A percentile compares a stretch with the other conserved stretches of the same genome.
Evolutionary conservation across 257 asterid species (phyloP).

Genomic region (Gentiana macrophylla): DNA sequence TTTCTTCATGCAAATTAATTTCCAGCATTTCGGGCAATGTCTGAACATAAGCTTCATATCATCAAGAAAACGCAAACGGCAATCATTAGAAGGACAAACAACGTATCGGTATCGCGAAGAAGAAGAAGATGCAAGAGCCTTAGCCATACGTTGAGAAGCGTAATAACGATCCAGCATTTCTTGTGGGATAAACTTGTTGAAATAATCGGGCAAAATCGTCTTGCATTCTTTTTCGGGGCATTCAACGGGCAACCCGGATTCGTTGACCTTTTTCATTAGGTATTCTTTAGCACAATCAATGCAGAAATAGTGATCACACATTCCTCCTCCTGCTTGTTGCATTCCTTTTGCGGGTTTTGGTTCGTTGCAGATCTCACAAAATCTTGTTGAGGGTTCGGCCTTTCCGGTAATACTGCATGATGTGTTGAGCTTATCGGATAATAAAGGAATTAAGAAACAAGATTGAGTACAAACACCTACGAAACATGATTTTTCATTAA

Average conservation of each 20-base stretch:
- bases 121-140: neutral
- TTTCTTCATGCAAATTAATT: neutral
- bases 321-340: too few species aligned
- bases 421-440: too few species aligned
- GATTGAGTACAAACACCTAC: too few species aligned
- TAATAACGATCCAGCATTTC: neutral
- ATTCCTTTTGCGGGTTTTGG: neutral
- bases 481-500: too few species aligned
- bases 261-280: neutral
- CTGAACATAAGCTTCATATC: neutral
- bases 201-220: neutral
- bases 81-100: constrained; percentile 1
- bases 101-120: neutral
- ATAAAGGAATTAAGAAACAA: too few species aligned
- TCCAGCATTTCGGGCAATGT: constrained; percentile 9
- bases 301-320: constrained; percentile 4
- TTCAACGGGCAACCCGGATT: neutral
- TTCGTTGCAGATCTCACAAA: constrained; percentile 11
- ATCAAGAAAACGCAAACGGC: neutral
- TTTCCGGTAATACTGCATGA: too few species aligned
- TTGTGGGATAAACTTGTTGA: neutral
- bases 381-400: too few species aligned
- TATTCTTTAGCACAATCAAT: constrained; percentile 3
- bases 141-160: accelerated
- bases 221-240: constrained; percentile 12